These are phyloP conservation scores for Aspergillus bombycis DNA, from an alignment of 2,329 filamentous ascomycete species.

Conservation along the genomic window DNA sequence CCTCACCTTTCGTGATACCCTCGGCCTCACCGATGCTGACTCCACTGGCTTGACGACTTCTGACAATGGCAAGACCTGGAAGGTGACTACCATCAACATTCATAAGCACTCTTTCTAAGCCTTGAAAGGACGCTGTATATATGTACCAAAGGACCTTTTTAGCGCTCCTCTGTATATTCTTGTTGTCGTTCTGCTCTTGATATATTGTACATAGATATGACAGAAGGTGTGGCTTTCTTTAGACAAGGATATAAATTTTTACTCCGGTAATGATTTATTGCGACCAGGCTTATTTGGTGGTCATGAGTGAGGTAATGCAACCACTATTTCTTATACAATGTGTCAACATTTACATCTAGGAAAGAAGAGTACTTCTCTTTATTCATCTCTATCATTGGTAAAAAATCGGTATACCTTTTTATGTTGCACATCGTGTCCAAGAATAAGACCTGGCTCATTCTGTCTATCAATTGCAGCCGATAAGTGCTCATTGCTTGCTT, in stretches of 20 bases:
- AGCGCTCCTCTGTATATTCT: not conserved
- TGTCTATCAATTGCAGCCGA: not conserved
- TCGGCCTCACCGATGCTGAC: conserved; percentile 30
- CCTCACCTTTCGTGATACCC: conserved; percentile 29
- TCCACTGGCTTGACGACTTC: conserved; percentile 30
- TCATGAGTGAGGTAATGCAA: not conserved
- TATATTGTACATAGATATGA: not conserved
- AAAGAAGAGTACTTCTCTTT: not conserved
- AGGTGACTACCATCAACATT: conserved; percentile 32
- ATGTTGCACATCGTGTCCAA: not conserved
- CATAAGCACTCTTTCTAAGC: conserved; percentile 28
- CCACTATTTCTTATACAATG: not conserved
- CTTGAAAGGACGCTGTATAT: not conserved
- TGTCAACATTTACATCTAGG: not conserved
- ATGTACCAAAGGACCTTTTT: not conserved
- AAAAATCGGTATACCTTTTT: not conserved
- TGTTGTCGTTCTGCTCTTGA: not conserved
- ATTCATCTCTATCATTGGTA: conserved; percentile 7
- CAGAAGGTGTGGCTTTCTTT: not conserved
- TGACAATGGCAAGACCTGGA: conserved; percentile 32
- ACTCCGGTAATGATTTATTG: not conserved
- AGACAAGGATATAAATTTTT: not conserved
- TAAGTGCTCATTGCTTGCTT: conserved; percentile 26
- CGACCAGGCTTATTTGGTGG: too few relatives aligned
- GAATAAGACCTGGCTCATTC: not conserved